Evolutionary conservation across 2,329 filamentous ascomycete species (phyloP).

Genomic region (Zymoseptoria crescenta): DNA sequence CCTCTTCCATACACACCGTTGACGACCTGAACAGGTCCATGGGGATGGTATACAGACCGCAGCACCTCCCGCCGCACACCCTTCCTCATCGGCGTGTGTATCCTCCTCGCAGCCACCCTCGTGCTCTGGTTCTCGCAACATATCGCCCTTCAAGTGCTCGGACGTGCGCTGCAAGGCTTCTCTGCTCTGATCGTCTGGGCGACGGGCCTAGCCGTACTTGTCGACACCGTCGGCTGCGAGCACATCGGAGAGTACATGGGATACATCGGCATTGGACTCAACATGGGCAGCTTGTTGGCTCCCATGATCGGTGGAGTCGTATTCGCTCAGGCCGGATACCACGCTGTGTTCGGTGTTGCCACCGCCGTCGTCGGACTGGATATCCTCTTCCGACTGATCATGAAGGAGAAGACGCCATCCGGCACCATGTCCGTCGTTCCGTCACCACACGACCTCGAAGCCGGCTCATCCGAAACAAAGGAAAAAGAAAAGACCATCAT

Average conservation of each 20-base stretch:
- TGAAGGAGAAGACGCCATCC: slow-evolving; percentile 10
- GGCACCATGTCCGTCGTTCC: not conserved
- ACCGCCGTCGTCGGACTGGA: slow-evolving; percentile 13
- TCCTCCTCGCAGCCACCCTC: slow-evolving; percentile 53
- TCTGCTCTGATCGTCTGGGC: slow-evolving; percentile 65
- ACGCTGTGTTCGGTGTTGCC: slow-evolving; percentile 18
- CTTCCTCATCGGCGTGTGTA: slow-evolving; percentile 53
- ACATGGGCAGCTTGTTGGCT: slow-evolving; percentile 53
- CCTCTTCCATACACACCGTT: not conserved
- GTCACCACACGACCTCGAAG: not conserved
- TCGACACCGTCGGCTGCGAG: slow-evolving; percentile 57
- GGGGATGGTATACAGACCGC: slow-evolving; percentile 52
- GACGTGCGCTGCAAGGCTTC: slow-evolving; percentile 57
- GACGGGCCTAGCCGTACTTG: slow-evolving; percentile 61
- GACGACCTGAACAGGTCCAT: slow-evolving; percentile 22
- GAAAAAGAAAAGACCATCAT: not conserved
- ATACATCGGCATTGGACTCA: slow-evolving; percentile 56
- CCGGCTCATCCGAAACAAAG: not conserved
- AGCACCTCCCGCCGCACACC: slow-evolving; percentile 53
- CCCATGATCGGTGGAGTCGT: slow-evolving; percentile 61
- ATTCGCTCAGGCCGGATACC: slow-evolving; percentile 43
- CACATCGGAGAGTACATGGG: slow-evolving; percentile 59
- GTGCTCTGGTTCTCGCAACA: slow-evolving; percentile 57
- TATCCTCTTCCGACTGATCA: slow-evolving; percentile 14
- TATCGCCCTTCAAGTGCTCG: slow-evolving; percentile 52